Base-by-base conservation (phyloP, 805 yeast species). In the Saccharomycopsis malanga region DNA sequence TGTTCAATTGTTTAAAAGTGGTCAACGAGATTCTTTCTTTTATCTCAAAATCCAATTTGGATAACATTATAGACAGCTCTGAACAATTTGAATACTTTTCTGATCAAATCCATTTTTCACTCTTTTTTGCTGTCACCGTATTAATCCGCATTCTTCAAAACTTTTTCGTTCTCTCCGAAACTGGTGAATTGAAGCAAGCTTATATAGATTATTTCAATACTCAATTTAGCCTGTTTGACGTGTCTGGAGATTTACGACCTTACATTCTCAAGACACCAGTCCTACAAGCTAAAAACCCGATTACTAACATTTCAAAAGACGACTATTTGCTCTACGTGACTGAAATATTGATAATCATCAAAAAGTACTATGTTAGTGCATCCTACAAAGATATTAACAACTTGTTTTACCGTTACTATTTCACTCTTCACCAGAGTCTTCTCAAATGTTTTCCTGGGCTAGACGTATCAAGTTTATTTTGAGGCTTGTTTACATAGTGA, bases 41-140 rank as follows among this genome's bases (percentile, higher is more conserved):
- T 20, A 46, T 51, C 9, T 29, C 34, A 5, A 49, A 48, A n/a
- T 18, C 42, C 27, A 49, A 46, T 18, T 9, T 42, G 4, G 38
- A 49, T 36, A 48, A 29, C 9, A 34, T 49, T 6, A 36, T 42
- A 18, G 54, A 51, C 32, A 41, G 22, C 14, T 79, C 76, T 56
- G 72, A 79, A 6, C 76, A 77, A 54, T 77, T 77, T 61, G 81
- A 81, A 0, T 77, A 75, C 56, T 64, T 76, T 24, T 73, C 79
- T 14, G 82, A 77, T 59, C 81, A 77, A 57, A 63, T 77, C 35
- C 80, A 74, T 56, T 67, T 76, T 45, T 68, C 70, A 41, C 34
- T 52, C 21, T 46, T 49, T 23, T 49, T 42, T 30, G 32, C 49
- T 3, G 25, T 46, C 15, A 24, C 41, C n/a, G 35, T 47, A 3